A percentile compares a stretch with the other conserved stretches of the same genome.
These are phyloP conservation scores for Penicillium diatomitis DNA, from an alignment of 495 filamentous ascomycete species.

Conservation along the genomic window DNA sequence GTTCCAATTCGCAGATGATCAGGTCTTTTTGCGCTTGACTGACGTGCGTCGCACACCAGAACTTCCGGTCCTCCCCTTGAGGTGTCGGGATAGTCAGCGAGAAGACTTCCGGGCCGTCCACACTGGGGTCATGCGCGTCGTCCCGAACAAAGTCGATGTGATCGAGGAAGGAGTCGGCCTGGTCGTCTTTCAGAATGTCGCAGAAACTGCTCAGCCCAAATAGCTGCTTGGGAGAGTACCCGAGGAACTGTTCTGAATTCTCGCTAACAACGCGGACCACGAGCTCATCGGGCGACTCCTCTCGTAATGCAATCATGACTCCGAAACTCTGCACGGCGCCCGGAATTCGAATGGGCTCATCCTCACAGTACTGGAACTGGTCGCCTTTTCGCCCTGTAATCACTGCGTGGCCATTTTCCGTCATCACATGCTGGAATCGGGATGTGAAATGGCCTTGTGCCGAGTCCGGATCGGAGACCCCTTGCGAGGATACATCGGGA, in stretches of 20 bases:
- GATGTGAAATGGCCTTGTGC: constrained; percentile 45
- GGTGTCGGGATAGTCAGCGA: constrained; percentile 58
- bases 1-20: constrained; percentile 86
- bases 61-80: constrained; percentile 43
- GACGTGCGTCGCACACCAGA: constrained; percentile 87
- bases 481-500: neutral
- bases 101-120: constrained; percentile 83
- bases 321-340: constrained; percentile 88
- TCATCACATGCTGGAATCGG: constrained; percentile 73
- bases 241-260: constrained; percentile 69
- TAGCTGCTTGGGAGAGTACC: constrained; percentile 68
- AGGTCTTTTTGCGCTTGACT: constrained; percentile 55
- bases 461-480: constrained; percentile 17
- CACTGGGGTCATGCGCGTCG: constrained; percentile 54
- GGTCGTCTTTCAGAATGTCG: constrained; percentile 73
- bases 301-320: constrained; percentile 64
- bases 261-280: constrained; percentile 76
- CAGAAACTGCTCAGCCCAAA: constrained; percentile 69
- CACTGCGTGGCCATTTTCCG: constrained; percentile 74
- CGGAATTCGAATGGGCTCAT: constrained; percentile 88
- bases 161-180: constrained; percentile 71
- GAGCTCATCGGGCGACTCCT: constrained; percentile 58
- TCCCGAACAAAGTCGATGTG: constrained; percentile 82
- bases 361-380: constrained; percentile 71
- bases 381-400: constrained; percentile 69